Conservation (phyloP, 1,139 yeast species). For the Protomyces macrosporus region DNA sequence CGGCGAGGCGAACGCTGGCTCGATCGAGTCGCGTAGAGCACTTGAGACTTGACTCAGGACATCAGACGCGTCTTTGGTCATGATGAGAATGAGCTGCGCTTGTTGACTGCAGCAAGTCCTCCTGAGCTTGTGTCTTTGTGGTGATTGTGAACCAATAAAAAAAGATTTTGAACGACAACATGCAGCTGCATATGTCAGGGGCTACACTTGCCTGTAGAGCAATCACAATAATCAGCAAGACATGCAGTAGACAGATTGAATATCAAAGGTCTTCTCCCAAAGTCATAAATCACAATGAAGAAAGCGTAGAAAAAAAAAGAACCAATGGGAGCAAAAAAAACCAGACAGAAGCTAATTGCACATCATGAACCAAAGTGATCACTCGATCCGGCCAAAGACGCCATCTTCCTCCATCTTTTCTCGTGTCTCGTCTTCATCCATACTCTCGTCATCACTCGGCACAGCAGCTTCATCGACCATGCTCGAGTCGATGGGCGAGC, state of each 20-base stretch:
- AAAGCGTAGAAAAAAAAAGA: too few relatives aligned
- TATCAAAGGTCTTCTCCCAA: too few relatives aligned
- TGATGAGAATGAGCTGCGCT: neutral
- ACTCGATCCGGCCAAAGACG: conserved; percentile 21
- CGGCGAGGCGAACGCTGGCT: conserved; percentile 14
- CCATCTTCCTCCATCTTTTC: conserved; percentile 18
- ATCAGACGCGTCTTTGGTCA: conserved; percentile 9
- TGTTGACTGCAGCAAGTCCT: neutral
- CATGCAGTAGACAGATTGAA: too few relatives aligned
- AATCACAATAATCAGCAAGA: too few relatives aligned
- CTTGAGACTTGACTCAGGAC: conserved; percentile 16
- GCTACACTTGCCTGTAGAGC: too few relatives aligned
- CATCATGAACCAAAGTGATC: neutral
- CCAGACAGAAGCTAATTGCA: too few relatives aligned
- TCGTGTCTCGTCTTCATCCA: conserved; percentile 10
- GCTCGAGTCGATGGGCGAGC: conserved; percentile 1
- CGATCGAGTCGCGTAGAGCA: conserved; percentile 14
- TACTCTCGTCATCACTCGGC: conserved; percentile 21
- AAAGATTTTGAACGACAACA: too few relatives aligned
- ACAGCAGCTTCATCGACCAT: conserved; percentile 23
- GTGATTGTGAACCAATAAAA: neutral
- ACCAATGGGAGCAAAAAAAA: too few relatives aligned
- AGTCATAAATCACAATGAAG: too few relatives aligned
- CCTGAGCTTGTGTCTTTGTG: neutral
- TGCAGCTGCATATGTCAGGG: too few relatives aligned